Percentiles rank a stretch among this genome's conserved stretches.
Evolutionary conservation across 2,329 filamentous ascomycete genomes (phyloP).

Genomic region (Pyrenochaeta sp.): DNA sequence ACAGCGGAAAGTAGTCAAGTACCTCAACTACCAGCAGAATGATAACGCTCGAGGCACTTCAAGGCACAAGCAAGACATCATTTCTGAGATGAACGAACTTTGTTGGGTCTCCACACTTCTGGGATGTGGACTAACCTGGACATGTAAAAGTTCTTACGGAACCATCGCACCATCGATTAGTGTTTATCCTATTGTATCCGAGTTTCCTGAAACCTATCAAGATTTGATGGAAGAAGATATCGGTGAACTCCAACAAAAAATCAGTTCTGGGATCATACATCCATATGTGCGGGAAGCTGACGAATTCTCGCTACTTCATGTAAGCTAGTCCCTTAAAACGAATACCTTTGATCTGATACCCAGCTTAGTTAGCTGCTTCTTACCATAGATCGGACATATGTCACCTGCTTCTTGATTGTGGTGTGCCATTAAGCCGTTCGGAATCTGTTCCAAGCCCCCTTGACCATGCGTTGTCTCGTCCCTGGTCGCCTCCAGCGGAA

Average conservation of each 20-base stretch:
- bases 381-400: slow-evolving; percentile 5
- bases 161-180: slow-evolving; percentile 13
- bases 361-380: not conserved
- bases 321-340: not conserved
- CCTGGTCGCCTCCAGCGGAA: too few relatives aligned
- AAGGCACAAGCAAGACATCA: too few relatives aligned
- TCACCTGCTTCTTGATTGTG: slow-evolving; percentile 1
- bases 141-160: slow-evolving; percentile 1
- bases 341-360: not conserved
- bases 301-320: slow-evolving; percentile 12
- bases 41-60: too few relatives aligned
- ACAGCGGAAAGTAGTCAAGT: too few relatives aligned
- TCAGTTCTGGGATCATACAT: slow-evolving; percentile 11
- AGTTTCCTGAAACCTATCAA: not conserved
- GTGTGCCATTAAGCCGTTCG: too few relatives aligned
- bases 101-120: slow-evolving; percentile 1
- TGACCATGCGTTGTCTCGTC: too few relatives aligned
- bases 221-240: not conserved
- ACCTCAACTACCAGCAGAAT: not conserved
- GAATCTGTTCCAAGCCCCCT: too few relatives aligned
- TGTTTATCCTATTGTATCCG: slow-evolving; percentile 11
- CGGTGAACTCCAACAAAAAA: slow-evolving; percentile 8
- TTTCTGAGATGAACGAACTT: slow-evolving; percentile 4
- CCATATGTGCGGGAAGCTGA: slow-evolving; percentile 10
- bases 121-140: slow-evolving; percentile 9